Base-by-base conservation (phyloP, 176 grass and related monocot species). In the Juncus effusus region DNA sequence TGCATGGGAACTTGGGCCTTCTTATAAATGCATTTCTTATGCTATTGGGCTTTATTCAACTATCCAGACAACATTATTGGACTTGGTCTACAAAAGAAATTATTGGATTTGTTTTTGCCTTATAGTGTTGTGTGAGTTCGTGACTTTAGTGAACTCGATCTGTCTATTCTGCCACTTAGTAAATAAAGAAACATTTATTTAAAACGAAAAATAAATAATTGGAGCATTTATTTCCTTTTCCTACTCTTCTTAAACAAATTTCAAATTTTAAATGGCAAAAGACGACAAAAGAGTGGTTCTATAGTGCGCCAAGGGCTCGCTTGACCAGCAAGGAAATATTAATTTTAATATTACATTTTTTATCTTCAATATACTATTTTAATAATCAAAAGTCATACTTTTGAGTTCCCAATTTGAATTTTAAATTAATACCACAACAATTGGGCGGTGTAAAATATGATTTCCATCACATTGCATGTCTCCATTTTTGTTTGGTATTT, bases 321-420 rank as follows among this genome's bases (percentile, higher is more conserved):
- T 76, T 82, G 80, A 72, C 10, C 15, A 10, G 8, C 75, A 64
- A 51, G 62, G 50, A 77, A 40, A 63, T 37, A 45, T 64, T 56
- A 54, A 36, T 37, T 65, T 81, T 70, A 4, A 3, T 60, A 77
- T 40, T 51, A 79, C 47, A 64, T 78, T 54, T 78, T 54, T 40
- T 40, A 62, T 54, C 13, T 15, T 3, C 62, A 54, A 3, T 62
- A 57, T 65, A 74, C 60, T 62, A 37, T 12, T 13, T 75, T 69
- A 56, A 16, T 75, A 77, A 6, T 59, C 41, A 39, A 74, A 84
- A 74, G 80, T 61, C 72, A 13, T 77, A 81, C 74, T 76, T 90
- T 87, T 77, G 65, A 81, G 66, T 79, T 87, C 65, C 83, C 64
- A 76, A 78, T 82, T 57, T 42, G 10, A 45, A 79, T 77, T 84